phyloP scores from a whole-genome alignment of 2,329 filamentous ascomycete species.

The Microascus cirrosus region DNA sequence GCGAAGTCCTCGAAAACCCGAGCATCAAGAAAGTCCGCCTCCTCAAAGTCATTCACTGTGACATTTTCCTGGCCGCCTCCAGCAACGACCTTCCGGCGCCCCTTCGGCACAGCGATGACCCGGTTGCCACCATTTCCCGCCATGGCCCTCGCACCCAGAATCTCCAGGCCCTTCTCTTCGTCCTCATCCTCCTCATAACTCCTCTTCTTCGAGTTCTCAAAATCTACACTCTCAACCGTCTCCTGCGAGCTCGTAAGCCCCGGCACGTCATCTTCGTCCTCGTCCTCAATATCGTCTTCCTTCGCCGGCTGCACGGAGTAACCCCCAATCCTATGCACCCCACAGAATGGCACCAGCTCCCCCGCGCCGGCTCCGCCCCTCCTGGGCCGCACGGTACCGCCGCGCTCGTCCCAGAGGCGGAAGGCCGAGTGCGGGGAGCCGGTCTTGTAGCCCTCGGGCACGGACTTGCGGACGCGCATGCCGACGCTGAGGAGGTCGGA shows the following conservation, averaged over 20 bases:
- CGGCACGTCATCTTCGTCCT: conserved; percentile 25
- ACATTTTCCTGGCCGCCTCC: conserved; percentile 34
- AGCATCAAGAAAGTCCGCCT: conserved; percentile 50
- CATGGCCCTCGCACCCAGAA: conserved; percentile 24
- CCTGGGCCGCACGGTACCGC: conserved; percentile 9
- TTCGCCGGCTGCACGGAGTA: conserved; percentile 45
- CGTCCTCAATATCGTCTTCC: conserved; percentile 12
- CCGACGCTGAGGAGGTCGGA: conserved; percentile 81
- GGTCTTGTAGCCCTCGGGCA: conserved; percentile 91
- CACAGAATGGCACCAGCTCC: conserved; percentile 73
- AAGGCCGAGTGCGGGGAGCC: conserved; percentile 33
- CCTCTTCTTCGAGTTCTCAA: conserved; percentile 30
- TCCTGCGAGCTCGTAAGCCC: conserved; percentile 45
- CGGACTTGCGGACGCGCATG: conserved; percentile 88
- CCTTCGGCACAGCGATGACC: conserved; percentile 35
- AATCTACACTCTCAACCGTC: conserved; percentile 27
- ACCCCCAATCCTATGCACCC: conserved; percentile 65
- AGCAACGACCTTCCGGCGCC: conserved; percentile 14
- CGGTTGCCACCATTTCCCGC: conserved; percentile 22
- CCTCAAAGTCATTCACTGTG: conserved; percentile 47
- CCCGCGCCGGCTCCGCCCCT: conserved; percentile 22
- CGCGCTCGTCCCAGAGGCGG: conserved; percentile 34
- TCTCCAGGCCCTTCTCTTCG: conserved; percentile 13
- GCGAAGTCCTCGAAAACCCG: conserved; percentile 27
- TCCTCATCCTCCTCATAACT: conserved; percentile 32